Evolutionary conservation across 176 grass and related monocot species (phyloP), one percentile per base, ranked within the genome.

Genomic region (Juncus inflexus): DNA sequence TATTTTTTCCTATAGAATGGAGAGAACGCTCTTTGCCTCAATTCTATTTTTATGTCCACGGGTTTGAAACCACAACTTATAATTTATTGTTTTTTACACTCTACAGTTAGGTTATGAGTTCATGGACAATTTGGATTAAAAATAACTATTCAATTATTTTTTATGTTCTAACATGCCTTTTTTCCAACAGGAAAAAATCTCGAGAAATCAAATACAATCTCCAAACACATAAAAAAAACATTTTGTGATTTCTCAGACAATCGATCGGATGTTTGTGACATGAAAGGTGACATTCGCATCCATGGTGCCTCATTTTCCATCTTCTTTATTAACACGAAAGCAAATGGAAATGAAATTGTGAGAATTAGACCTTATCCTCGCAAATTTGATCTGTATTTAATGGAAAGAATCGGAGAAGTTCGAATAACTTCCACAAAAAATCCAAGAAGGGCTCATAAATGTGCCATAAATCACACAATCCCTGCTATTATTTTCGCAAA

Each of bases 401-500:
- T 90, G 73, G 63, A 66, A 50, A 66, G 8, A 41, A 66, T 66
- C 11, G 63, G 63, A 35, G 63, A 66, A 66, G 8, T 66, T 66
- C 43, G 49, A 50, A 66, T 66, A 35, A 66, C 63, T 66, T 50
- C 42, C n/a, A 66, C 63, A 11, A 1, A 8, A 8, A 3, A 50
- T 47, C 42, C 6, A 16, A 2, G 15, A 36, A 66, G 19, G 3
- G 58, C 51, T 0, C 59, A 62, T 16, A 76, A 71, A 37, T 96
- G 91, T 72, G 28, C 40, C 3, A 70, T 76, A 4, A 47, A 15
- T 6, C 62, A 85, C 50, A 61, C 45, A 41, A 64, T 90, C 28
- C 91, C 91, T 16, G 91, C 76, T 15, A 74, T 96, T 38, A 60
- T 96, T 50, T 96, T 96, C 73, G 80, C 91, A 3, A 80, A 83